Percentiles rank a stretch among this genome's conserved stretches.
Conservation (phyloP, 805 yeast genomes). For the Metschnikowia lachancei region DNA sequence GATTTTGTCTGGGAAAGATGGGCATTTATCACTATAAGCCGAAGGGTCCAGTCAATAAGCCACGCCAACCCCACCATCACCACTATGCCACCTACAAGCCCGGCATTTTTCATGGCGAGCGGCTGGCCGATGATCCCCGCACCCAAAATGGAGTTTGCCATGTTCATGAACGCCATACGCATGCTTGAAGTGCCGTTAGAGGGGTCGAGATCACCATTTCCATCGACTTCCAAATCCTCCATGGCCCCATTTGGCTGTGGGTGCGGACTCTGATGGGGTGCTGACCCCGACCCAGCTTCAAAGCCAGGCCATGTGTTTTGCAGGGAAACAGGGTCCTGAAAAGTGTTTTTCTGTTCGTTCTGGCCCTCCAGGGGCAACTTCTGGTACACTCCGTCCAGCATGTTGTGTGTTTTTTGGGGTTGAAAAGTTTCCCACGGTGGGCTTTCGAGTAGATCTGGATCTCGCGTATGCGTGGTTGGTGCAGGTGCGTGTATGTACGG, state of each 20-base stretch:
- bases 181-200: conserved; percentile 41
- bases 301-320: too few relatives aligned
- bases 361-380: conserved; percentile 7
- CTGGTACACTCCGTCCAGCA: conserved; percentile 4
- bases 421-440: too few relatives aligned
- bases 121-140: conserved; percentile 97
- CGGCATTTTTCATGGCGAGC: conserved; percentile 77
- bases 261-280: not conserved
- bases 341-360: too few relatives aligned
- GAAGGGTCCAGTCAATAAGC: conserved; percentile 82
- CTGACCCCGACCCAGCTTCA: not conserved
- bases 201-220: not conserved
- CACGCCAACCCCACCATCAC: conserved; percentile 59
- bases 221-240: conserved; percentile 10
- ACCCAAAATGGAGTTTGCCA: conserved; percentile 93
- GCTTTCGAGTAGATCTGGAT: too few relatives aligned
- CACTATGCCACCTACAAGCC: conserved; percentile 69
- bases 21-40: conserved; percentile 78
- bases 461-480: too few relatives aligned
- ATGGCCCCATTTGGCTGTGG: not conserved
- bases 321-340: too few relatives aligned
- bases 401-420: not conserved
- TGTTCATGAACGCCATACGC: conserved; percentile 92
- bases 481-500: too few relatives aligned
- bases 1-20: conserved; percentile 71